Evolutionary conservation across 2,329 filamentous ascomycete species (phyloP), one percentile per base, ranked within the genome.

Genomic region (Ophiocordyceps camponoti-saundersi): DNA sequence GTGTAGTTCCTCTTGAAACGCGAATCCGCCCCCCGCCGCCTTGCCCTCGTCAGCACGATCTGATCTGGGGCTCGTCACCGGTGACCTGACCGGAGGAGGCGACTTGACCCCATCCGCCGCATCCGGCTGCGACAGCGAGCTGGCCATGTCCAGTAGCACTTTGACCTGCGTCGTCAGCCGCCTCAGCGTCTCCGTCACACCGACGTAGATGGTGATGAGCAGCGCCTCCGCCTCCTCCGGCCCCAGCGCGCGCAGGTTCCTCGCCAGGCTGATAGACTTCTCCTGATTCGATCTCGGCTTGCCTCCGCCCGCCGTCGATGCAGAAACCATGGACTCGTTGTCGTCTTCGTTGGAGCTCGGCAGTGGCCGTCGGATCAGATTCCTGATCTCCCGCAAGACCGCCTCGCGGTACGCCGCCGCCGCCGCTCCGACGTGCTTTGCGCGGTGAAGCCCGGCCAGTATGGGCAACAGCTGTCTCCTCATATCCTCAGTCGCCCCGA

Each of bases 271-370:
- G 0, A 84, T 80, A 0, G 89, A 95, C 59, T 92, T 95, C 53
- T 96, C 89, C 57, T 94, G 85, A 54, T 87, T 84, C 18, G 78
- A 84, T 41, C 81, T 67, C 51, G 80, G 76, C 49, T 76, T 76
- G 26, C 80, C 81, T 41, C 78, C 77, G 50, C 76, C 75, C 47
- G 78, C 69, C 1, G 90, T 95, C 3, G 89, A 93, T 1, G 80
- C 74, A 1, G 89, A 89, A 64, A 90, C 80, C 67, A 90, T 82
- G 0, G 88, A 94, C 59, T 92, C 86, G 50, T 82, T 85, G 59
- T 98, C 92, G 53, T 96, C 90, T 50, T 98, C 92, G 55, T 79
- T 92, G 12, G 90, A 94, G 57, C 88, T 95, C 1, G 92, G 92
- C 39, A 98, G 71, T 22, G 90, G 84, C 48, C 80, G 78, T 47